These are phyloP conservation scores for Polygonum maritimum DNA, from an alignment of 148 eudicot species.

Conservation along the genomic window DNA sequence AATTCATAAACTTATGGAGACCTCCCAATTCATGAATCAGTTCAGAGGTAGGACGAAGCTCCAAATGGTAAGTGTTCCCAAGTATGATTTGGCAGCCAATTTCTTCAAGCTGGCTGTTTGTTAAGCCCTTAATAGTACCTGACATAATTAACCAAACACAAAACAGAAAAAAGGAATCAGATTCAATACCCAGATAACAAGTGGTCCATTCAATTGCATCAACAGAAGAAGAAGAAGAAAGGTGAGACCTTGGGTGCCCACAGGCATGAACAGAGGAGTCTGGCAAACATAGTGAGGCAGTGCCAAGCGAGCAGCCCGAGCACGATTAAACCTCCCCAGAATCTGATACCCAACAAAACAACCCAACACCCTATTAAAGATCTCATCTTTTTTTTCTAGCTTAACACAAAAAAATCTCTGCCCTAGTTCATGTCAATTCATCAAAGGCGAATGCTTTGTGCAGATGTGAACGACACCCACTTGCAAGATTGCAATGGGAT, in stretches of 20 bases:
- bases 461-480: not conserved
- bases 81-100: constrained; percentile 91
- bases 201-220: not conserved
- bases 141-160: not conserved
- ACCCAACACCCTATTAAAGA: not conserved
- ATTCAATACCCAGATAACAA: constrained; percentile 7
- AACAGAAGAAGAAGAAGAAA: not conserved
- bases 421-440: not conserved
- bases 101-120: constrained; percentile 77
- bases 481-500: not conserved
- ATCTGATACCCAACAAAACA: constrained; percentile 26
- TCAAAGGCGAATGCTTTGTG: not conserved
- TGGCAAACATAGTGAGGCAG: constrained; percentile 74
- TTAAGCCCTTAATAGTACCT: constrained; percentile 88
- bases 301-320: constrained; percentile 69
- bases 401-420: not conserved
- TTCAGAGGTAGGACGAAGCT: constrained; percentile 79
- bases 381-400: not conserved
- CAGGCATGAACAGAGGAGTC: constrained; percentile 95
- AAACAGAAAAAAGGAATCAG: not conserved
- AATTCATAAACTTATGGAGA: constrained; percentile 87
- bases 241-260: constrained; percentile 83
- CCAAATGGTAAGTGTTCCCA: constrained; percentile 91
- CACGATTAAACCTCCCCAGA: constrained; percentile 84
- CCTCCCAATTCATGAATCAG: constrained; percentile 86